A percentile compares a stretch with the other conserved stretches of the same genome.
phyloP scores from a whole-genome alignment of 179 eudicot species.

The Drosera spatulata region DNA sequence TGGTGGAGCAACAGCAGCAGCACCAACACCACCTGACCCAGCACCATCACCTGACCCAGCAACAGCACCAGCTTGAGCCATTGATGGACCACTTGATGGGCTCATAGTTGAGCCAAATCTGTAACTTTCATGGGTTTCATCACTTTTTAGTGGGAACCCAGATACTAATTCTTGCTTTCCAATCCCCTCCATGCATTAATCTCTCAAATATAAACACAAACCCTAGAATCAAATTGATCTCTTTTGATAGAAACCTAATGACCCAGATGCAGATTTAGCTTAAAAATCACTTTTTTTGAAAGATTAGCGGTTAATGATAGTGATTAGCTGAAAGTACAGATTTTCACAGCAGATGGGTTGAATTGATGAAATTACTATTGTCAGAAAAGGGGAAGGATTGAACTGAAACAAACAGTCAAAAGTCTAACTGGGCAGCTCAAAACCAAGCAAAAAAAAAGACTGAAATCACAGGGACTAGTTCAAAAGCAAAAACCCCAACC shows the following conservation, averaged over 20 bases:
- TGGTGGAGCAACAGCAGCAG: conserved; percentile 15
- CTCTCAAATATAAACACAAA: conserved; percentile 6
- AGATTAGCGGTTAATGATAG: no score
- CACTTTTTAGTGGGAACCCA: conserved; percentile 32
- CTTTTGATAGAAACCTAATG: background rate
- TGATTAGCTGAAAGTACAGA: background rate
- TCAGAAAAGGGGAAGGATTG: no score
- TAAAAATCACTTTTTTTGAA: background rate
- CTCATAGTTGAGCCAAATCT: conserved; percentile 24
- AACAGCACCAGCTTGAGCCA: conserved; percentile 2
- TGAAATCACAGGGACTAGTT: conserved; percentile 1
- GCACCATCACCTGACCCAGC: no score
- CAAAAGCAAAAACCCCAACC: conserved; percentile 9
- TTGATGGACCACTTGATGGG: conserved; percentile 22
- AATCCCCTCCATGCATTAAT: conserved; percentile 52
- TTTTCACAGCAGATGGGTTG: background rate
- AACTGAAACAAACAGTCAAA: background rate
- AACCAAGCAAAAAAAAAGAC: conserved; percentile 1
- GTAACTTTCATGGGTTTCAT: conserved; percentile 37
- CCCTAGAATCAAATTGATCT: background rate
- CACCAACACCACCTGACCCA: no score
- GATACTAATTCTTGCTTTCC: conserved; percentile 35
- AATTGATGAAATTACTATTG: background rate
- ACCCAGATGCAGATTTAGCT: background rate
- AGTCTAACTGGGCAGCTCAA: background rate